Base-by-base conservation (phyloP, 768 basidiomycete species). In the Podaxis sp. region DNA sequence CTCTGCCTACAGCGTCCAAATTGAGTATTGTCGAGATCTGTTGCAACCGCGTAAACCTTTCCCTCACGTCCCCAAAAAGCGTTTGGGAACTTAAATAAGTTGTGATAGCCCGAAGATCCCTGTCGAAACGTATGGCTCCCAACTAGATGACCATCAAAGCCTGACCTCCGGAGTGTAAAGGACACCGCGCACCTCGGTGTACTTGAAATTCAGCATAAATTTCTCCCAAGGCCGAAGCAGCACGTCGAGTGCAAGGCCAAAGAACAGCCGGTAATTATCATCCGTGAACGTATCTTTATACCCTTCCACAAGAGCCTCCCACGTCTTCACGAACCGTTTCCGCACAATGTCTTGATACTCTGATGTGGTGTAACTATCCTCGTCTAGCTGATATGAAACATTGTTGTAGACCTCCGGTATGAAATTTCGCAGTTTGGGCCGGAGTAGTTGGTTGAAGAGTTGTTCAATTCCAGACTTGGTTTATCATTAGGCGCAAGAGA, bases 191-290 rank as follows among this genome's bases (percentile, higher is more conserved):
- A 90, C 95, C 82, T 98, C 96, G 10, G 91, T 91, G 70, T 91
- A 98, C 73, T 83, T 89, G 68, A 96, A 79, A 0, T 84, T 80
- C 66, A 87, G 79, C 21, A 95, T 78, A 65, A 87, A 84, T 71
- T 92, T 96, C 75, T 99, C 97, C 95, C 95, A 98, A 47, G 95
- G 95, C 50, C 92, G 82, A n/a, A 97, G 85, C 18, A 98, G 77
- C 5, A 91, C 84, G 68, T 96, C 95, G 14, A 98, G 81, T 0
- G 88, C 87, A 38, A 96, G 81, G 7, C 85, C 85, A 69, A 95
- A 96, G 74, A 98, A 88, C 23, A 88, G 70, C 9, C 90, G 88
- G 69, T 90, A 97, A 71, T 98, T 98, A 50, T 74, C 80, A 60
- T 96, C 93, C 0, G 94, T 96, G 70, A 97, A 89, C 0, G 84